A percentile compares a stretch with the other conserved stretches of the same genome.
These are phyloP conservation scores for Skeletonema potamos DNA, from an alignment of 108 stramenopile genomes.

Conservation along the genomic window DNA sequence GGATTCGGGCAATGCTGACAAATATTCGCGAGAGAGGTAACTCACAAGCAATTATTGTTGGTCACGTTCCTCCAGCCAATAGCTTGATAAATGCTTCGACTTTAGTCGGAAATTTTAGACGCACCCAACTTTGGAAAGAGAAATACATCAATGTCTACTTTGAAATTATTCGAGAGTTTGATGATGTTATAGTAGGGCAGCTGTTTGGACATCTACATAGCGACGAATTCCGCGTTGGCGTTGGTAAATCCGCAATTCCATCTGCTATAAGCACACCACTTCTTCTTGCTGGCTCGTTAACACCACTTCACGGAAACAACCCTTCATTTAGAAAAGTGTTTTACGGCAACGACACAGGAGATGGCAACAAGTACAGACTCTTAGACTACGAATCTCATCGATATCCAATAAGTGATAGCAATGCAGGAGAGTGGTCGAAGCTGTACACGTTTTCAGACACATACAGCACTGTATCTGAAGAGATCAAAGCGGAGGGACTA, in stretches of 20 bases:
- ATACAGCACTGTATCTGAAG: slow-evolving; percentile 8
- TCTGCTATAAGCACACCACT: slow-evolving; percentile 39
- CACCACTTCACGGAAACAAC: slow-evolving; percentile 68
- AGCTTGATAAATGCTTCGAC: no score
- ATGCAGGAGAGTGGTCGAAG: slow-evolving; percentile 25
- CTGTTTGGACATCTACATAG: slow-evolving; percentile 77
- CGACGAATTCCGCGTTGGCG: slow-evolving; percentile 70
- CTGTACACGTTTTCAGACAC: slow-evolving; percentile 49
- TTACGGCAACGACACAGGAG: slow-evolving; percentile 19
- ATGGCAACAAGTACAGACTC: slow-evolving; percentile 8
- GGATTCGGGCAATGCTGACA: slow-evolving; percentile 49
- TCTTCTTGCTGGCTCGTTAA: slow-evolving; percentile 53
- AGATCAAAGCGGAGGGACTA: slow-evolving; percentile 20
- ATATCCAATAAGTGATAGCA: not conserved
- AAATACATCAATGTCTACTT: slow-evolving; percentile 32
- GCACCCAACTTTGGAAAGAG: slow-evolving; percentile 70
- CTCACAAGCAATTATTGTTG: slow-evolving; percentile 44
- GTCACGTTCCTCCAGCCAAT: slow-evolving; percentile 63
- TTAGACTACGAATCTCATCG: slow-evolving; percentile 43
- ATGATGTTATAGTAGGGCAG: slow-evolving; percentile 45
- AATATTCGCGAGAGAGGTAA: slow-evolving; percentile 4
- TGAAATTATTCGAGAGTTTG: slow-evolving; percentile 39
- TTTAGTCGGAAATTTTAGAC: slow-evolving; percentile 52
- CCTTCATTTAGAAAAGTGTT: slow-evolving; percentile 61
- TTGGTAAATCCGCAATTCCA: slow-evolving; percentile 7